Evolutionary conservation across 345 rosid species (phyloP), one percentile per base, ranked within the genome.

Genomic region (Rubroshorea leprosula): DNA sequence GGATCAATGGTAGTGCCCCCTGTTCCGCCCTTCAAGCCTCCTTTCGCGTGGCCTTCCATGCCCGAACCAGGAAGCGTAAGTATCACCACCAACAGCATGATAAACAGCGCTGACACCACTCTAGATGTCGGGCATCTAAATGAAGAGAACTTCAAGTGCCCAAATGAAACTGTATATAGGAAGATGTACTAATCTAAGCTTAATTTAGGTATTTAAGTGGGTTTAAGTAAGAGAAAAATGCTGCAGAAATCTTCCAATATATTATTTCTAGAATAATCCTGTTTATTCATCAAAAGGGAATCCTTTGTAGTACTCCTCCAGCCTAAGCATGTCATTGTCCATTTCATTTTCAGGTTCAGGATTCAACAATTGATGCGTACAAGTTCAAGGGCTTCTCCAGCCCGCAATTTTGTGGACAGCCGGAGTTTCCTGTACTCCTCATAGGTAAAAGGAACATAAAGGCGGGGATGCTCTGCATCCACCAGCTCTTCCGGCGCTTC

Each of bases 311-410:
- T n/a, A n/a, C n/a, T n/a, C n/a, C n/a, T n/a, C n/a, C n/a, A n/a
- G n/a, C n/a, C n/a, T n/a, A n/a, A n/a, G n/a, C n/a, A n/a, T n/a
- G n/a, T n/a, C n/a, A n/a, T n/a, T n/a, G n/a, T 27, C 31, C 31
- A 27, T 27, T 27, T 27, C 8, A 27, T 4, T 27, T 27, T 27
- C 31, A 27, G 8, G 5, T 27, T 55, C 31, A 62, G 27, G 68
- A 58, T n/a, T n/a, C n/a, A n/a, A n/a, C n/a, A n/a, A 5, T 49
- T 44, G 4, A 58, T 17, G 13, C 72, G 70, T 23, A 76, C 0
- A 53, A 74, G 84, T 22, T 35, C 71, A 38, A 85, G 84, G 2
- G 75, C 82, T 69, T 85, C 77, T 9, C 83, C 85, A 2, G 78
- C 79, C 15, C 64, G 78, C 70, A 63, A 49, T 21, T 83, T 64